Conservation (phyloP, 2,329 filamentous ascomycete species). For the Fusarium siculi region DNA sequence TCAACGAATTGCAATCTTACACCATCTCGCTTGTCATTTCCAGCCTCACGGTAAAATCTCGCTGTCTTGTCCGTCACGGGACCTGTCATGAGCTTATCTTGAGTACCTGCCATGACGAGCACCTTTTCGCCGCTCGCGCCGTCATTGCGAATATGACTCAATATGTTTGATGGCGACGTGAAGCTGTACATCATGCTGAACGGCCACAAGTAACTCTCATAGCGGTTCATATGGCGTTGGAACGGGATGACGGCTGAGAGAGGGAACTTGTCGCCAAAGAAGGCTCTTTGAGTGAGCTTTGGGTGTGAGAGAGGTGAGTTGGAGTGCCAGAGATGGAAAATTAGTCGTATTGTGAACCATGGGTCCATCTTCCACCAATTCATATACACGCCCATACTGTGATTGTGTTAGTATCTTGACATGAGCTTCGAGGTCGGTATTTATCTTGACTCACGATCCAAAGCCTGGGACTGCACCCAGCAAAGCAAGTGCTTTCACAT, state of each 20-base stretch:
- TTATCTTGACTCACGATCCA: slow-evolving; percentile 39
- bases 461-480: slow-evolving; percentile 60
- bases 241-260: slow-evolving; percentile 54
- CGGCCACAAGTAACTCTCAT: slow-evolving; percentile 65
- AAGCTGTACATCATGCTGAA: slow-evolving; percentile 59
- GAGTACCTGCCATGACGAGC: slow-evolving; percentile 52
- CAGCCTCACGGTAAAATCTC: slow-evolving; percentile 39
- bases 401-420: background rate
- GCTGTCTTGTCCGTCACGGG: slow-evolving; percentile 53
- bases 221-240: slow-evolving; percentile 56
- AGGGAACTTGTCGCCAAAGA: slow-evolving; percentile 60
- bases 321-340: slow-evolving; percentile 60
- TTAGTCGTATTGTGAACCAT: slow-evolving; percentile 58
- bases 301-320: slow-evolving; percentile 64
- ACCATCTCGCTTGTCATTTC: slow-evolving; percentile 40
- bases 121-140: slow-evolving; percentile 42
- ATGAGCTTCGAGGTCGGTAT: background rate
- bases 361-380: slow-evolving; percentile 61
- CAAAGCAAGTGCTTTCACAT: slow-evolving; percentile 57
- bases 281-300: slow-evolving; percentile 58
- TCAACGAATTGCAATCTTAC: slow-evolving; percentile 56
- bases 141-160: slow-evolving; percentile 49
- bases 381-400: slow-evolving; percentile 57
- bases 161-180: slow-evolving; percentile 52
- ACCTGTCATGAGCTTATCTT: slow-evolving; percentile 55